Evolutionary conservation across 176 grass and related monocot species (phyloP).

Genomic region (Cenchrus americanus): DNA sequence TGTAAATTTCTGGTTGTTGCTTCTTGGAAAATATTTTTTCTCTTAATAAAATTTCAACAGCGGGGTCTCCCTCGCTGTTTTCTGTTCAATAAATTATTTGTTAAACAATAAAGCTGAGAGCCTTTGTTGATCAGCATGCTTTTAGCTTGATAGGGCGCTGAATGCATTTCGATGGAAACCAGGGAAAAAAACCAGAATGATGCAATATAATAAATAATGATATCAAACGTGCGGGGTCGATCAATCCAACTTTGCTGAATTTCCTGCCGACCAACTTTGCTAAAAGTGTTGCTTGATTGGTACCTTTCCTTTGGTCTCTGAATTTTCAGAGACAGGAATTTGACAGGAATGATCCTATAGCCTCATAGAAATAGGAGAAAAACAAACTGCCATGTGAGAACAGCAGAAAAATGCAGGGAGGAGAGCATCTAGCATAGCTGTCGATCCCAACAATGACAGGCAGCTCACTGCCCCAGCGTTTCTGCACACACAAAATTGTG

Average conservation of each 20-base stretch:
- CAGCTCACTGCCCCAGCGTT: not conserved
- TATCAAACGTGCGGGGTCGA: not conserved
- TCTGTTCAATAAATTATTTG: not conserved
- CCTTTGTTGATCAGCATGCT: not conserved
- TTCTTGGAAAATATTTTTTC: too few relatives aligned
- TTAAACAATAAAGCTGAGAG: not conserved
- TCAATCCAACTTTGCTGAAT: not conserved
- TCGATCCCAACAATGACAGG: not conserved
- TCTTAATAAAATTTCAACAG: too few relatives aligned
- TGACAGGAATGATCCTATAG: not conserved
- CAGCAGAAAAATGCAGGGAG: not conserved
- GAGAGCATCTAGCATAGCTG: not conserved
- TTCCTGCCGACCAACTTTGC: constrained; percentile 14
- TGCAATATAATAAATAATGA: too few relatives aligned
- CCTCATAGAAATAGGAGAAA: not conserved
- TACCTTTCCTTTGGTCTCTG: not conserved
- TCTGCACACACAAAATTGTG: not conserved
- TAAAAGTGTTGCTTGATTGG: not conserved
- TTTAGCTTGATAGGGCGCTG: too few relatives aligned
- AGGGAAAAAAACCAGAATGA: not conserved
- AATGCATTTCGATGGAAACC: not conserved
- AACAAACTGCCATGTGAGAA: not conserved
- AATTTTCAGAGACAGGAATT: not conserved
- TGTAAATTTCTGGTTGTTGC: too few relatives aligned
- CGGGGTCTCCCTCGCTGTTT: too few relatives aligned